Conservation (phyloP, 2,329 filamentous ascomycete species). For the Fusarium domesticum region DNA sequence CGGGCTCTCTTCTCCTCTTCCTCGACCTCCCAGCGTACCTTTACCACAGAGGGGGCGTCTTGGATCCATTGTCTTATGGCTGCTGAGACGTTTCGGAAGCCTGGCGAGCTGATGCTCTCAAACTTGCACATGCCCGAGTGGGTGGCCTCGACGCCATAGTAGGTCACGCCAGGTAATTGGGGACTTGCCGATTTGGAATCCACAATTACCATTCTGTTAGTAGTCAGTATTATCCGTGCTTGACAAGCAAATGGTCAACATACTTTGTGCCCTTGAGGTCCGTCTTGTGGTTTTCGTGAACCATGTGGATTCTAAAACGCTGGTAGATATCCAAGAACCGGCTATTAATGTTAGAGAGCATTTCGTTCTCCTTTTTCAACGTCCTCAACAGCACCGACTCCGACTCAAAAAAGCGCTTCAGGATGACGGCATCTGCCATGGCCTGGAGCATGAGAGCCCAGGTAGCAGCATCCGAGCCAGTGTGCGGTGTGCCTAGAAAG, state of each 20-base stretch:
- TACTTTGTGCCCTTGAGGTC: constrained; percentile 61
- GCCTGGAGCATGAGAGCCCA: constrained; percentile 67
- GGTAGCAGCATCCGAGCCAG: constrained; percentile 63
- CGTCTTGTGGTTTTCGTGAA: constrained; percentile 70
- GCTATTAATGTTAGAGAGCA: constrained; percentile 69
- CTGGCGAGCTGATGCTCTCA: constrained; percentile 59
- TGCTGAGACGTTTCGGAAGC: constrained; percentile 54
- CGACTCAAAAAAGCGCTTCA: constrained; percentile 63
- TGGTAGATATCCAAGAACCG: constrained; percentile 70
- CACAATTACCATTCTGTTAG: constrained; percentile 57
- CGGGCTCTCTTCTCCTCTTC: constrained; percentile 49
- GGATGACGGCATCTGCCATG: constrained; percentile 63
- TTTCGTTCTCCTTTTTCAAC: constrained; percentile 71
- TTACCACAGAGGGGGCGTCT: constrained; percentile 53
- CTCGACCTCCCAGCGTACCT: constrained; percentile 59
- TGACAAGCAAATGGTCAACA: constrained; percentile 10
- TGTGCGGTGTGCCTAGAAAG: constrained; percentile 75
- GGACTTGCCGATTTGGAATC: constrained; percentile 68
- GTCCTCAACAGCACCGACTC: constrained; percentile 67
- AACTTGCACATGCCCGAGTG: constrained; percentile 74
- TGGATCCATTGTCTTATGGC: constrained; percentile 51
- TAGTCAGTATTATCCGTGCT: constrained; percentile 3
- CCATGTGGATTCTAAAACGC: constrained; percentile 71
- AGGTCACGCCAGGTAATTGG: constrained; percentile 64
- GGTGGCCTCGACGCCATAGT: constrained; percentile 72